Percentiles rank a stretch among this genome's conserved stretches.
Evolutionary conservation across 495 filamentous ascomycete genomes (phyloP).

Genomic region (Aspergillus ostianus): DNA sequence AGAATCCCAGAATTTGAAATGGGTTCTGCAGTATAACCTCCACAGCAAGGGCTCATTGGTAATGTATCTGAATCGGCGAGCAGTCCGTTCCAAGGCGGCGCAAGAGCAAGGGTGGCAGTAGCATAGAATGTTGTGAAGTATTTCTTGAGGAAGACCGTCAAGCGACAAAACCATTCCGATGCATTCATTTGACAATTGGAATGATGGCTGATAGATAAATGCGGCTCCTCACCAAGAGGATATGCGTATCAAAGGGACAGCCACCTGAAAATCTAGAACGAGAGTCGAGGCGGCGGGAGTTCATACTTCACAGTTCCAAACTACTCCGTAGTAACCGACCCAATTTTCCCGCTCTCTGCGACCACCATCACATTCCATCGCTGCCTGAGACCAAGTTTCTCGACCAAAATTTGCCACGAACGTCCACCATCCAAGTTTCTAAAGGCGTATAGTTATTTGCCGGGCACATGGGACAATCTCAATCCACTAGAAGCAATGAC

Average conservation of each 20-base stretch:
- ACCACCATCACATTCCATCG: too few relatives aligned
- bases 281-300: not conserved
- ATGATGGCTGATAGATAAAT: not conserved
- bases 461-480: slow-evolving; percentile 71
- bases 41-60: slow-evolving; percentile 73
- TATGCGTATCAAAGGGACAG: not conserved
- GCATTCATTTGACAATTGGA: slow-evolving; percentile 6
- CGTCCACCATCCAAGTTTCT: too few relatives aligned
- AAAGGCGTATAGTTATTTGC: not conserved
- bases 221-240: not conserved
- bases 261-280: not conserved
- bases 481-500: slow-evolving; percentile 56
- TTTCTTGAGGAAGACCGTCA: slow-evolving; percentile 65
- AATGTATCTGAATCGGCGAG: slow-evolving; percentile 61
- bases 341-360: not conserved
- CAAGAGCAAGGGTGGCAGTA: slow-evolving; percentile 51
- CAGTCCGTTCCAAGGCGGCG: slow-evolving; percentile 55
- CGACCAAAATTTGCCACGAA: too few relatives aligned
- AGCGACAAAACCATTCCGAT: slow-evolving; percentile 42
- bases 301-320: too few relatives aligned
- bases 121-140: slow-evolving; percentile 67
- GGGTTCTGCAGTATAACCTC: slow-evolving; percentile 66
- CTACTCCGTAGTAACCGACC: not conserved
- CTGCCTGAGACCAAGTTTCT: too few relatives aligned
- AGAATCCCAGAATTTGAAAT: slow-evolving; percentile 71